A percentile compares a stretch with the other conserved stretches of the same genome.
These are phyloP conservation scores for Macrophomina tecta DNA, from an alignment of 2,329 filamentous ascomycete species.

Conservation along the genomic window DNA sequence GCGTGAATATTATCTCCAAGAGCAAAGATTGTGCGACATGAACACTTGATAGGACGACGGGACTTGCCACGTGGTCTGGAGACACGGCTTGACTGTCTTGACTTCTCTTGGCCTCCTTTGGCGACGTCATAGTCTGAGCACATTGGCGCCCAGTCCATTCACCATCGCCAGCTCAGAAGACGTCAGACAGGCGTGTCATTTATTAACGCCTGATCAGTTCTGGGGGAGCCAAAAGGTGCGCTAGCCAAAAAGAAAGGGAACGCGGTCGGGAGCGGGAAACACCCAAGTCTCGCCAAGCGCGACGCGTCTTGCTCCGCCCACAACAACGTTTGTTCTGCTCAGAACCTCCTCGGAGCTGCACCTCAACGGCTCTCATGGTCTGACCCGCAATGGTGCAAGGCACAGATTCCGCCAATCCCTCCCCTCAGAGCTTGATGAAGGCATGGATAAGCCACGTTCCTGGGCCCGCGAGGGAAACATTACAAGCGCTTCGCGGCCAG, in stretches of 20 bases:
- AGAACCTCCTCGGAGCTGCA: neutral
- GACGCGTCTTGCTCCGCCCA: neutral
- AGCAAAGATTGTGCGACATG: no score
- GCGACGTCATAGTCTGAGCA: neutral
- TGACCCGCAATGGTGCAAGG: slow-evolving; percentile 1
- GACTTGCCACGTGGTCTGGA: neutral
- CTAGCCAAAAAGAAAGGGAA: neutral
- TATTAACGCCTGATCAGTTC: no score
- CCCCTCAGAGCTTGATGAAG: neutral
- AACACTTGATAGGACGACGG: neutral
- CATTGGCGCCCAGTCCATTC: no score
- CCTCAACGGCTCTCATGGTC: neutral
- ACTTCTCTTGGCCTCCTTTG: neutral
- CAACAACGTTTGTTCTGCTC: neutral
- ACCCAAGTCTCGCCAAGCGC: slow-evolving; percentile 8
- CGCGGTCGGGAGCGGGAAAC: neutral
- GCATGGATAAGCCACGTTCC: slow-evolving; percentile 12
- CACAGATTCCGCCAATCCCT: neutral
- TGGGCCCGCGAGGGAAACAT: neutral
- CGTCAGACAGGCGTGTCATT: no score
- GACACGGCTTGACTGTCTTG: neutral
- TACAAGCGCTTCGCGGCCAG: neutral
- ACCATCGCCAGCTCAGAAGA: no score
- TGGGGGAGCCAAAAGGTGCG: neutral
- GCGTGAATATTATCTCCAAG: no score